Percentiles rank a stretch among this genome's conserved stretches.
These are phyloP conservation scores for Malus sieversii DNA, from an alignment of 306 rosid species.

Conservation along the genomic window DNA sequence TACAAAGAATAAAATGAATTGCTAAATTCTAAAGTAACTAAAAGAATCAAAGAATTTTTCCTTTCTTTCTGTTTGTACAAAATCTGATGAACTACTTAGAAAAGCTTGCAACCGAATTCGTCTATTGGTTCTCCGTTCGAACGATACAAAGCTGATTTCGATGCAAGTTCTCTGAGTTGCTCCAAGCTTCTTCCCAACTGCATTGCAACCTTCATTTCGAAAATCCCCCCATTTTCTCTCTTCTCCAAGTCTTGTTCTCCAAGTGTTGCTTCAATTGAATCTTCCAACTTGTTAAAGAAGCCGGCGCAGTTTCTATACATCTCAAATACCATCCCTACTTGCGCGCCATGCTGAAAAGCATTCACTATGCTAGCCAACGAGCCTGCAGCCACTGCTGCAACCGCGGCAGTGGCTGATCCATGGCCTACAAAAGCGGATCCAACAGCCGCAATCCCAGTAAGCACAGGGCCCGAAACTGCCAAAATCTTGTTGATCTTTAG, in stretches of 20 bases:
- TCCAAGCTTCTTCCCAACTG: constrained; percentile 61
- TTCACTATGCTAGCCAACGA: constrained; percentile 42
- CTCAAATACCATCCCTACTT: constrained; percentile 71
- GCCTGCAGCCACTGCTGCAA: constrained; percentile 43
- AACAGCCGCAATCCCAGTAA: constrained; percentile 55
- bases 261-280: constrained; percentile 35
- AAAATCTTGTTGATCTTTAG: constrained; percentile 54
- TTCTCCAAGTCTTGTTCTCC: constrained; percentile 41
- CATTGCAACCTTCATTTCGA: constrained; percentile 58
- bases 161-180: constrained; percentile 39
- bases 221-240: constrained; percentile 56
- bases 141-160: constrained; percentile 37
- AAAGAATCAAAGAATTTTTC: not conserved
- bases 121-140: constrained; percentile 32
- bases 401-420: constrained; percentile 21
- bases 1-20: not conserved
- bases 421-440: constrained; percentile 40
- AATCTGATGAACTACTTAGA: constrained; percentile 10
- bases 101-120: constrained; percentile 67
- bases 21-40: not conserved
- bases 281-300: constrained; percentile 39
- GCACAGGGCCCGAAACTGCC: constrained; percentile 63
- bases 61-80: not conserved
- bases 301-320: constrained; percentile 57
- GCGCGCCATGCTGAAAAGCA: constrained; percentile 57